Conservation (phyloP, 2,329 filamentous ascomycete genomes). For the Aspergillus bombycis region DNA sequence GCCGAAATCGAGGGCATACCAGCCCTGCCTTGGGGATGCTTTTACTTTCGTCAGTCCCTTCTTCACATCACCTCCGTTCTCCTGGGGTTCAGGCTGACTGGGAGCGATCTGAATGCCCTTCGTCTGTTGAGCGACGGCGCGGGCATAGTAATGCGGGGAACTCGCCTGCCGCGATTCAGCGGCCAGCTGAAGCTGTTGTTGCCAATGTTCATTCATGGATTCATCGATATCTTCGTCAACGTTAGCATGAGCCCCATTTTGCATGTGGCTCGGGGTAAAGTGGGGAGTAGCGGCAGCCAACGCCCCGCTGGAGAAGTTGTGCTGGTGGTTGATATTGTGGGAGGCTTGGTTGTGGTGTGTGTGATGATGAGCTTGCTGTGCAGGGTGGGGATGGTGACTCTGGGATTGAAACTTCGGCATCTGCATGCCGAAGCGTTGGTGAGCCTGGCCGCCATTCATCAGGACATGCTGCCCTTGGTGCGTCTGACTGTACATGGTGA, state of each 20-base stretch:
- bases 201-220: constrained; percentile 75
- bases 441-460: constrained; percentile 53
- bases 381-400: constrained; percentile 48
- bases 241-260: constrained; percentile 61
- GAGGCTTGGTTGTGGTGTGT: constrained; percentile 46
- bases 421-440: constrained; percentile 54
- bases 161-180: constrained; percentile 73
- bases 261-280: constrained; percentile 61
- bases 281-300: constrained; percentile 56
- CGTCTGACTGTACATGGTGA: constrained; percentile 52
- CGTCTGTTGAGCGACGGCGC: constrained; percentile 50
- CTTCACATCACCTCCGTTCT: constrained; percentile 58
- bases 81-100: constrained; percentile 54
- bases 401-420: constrained; percentile 53
- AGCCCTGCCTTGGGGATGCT: constrained; percentile 68
- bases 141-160: constrained; percentile 71
- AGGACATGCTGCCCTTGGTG: constrained; percentile 54
- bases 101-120: constrained; percentile 50
- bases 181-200: constrained; percentile 79
- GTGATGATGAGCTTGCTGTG: constrained; percentile 49
- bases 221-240: constrained; percentile 61
- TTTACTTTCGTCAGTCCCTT: constrained; percentile 68
- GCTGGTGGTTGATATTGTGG: constrained; percentile 52
- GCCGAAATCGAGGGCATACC: constrained; percentile 91
- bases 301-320: constrained; percentile 52